A percentile compares a stretch with the other conserved stretches of the same genome.
These are phyloP conservation scores for Globisporangium takayamanum DNA, from an alignment of 352 stramenopile species.

Conservation along the genomic window DNA sequence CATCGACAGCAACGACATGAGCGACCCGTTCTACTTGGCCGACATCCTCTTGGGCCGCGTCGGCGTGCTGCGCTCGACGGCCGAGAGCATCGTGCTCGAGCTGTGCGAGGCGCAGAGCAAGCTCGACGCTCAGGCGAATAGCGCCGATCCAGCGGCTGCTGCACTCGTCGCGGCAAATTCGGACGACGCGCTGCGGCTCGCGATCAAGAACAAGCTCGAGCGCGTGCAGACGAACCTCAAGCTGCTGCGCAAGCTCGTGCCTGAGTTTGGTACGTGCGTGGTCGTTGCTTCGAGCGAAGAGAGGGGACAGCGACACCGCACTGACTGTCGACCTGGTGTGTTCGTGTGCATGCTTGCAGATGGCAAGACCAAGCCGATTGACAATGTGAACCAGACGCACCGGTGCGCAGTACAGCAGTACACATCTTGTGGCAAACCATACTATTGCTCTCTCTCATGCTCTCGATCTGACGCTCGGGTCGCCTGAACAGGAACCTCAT, in stretches of 20 bases:
- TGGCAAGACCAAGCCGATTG: slow-evolving; percentile 83
- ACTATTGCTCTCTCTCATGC: background rate
- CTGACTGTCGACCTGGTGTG: background rate
- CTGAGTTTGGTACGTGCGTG: slow-evolving; percentile 61
- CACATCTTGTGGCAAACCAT: background rate
- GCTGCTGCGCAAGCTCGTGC: slow-evolving; percentile 73
- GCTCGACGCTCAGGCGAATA: slow-evolving; percentile 29
- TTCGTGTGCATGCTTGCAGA: slow-evolving; percentile 21
- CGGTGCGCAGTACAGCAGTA: slow-evolving; percentile 21
- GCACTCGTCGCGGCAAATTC: slow-evolving; percentile 6
- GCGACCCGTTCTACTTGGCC: slow-evolving; percentile 82
- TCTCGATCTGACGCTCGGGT: background rate
- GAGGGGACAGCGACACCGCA: background rate
- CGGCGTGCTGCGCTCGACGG: slow-evolving; percentile 74
- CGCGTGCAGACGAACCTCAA: slow-evolving; percentile 85
- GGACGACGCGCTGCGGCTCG: slow-evolving; percentile 64
- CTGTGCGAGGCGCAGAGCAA: slow-evolving; percentile 68
- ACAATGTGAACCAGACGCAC: slow-evolving; percentile 80
- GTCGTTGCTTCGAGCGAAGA: background rate
- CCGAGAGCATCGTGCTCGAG: slow-evolving; percentile 83
- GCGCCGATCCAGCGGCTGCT: slow-evolving; percentile 6
- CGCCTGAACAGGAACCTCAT: slow-evolving; percentile 54
- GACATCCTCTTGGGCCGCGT: slow-evolving; percentile 82
- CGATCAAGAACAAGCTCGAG: slow-evolving; percentile 83
- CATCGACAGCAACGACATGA: slow-evolving; percentile 31